phyloP scores from a whole-genome alignment of 2,329 filamentous ascomycete species.

The Pseudonectria buxi region DNA sequence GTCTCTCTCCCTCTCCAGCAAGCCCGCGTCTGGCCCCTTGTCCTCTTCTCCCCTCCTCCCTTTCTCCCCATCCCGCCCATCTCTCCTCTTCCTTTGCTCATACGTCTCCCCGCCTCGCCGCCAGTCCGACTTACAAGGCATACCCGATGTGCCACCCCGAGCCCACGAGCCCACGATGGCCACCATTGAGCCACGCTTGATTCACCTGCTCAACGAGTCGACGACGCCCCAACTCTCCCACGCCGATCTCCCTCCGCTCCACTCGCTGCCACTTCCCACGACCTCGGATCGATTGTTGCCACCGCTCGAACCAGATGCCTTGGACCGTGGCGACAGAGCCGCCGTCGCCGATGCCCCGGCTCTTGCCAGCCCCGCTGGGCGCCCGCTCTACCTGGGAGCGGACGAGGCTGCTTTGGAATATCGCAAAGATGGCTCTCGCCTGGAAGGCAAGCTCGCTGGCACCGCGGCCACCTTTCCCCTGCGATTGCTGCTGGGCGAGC shows the following conservation, averaged over 20 bases:
- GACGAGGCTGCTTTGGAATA: slow-evolving; percentile 16
- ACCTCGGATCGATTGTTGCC: slow-evolving; percentile 41
- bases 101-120: slow-evolving; percentile 3
- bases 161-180: slow-evolving; percentile 43
- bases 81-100: slow-evolving; percentile 2
- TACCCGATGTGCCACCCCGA: slow-evolving; percentile 22
- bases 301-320: slow-evolving; percentile 45
- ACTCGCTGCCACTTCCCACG: slow-evolving; percentile 38
- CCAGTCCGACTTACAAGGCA: slow-evolving; percentile 12
- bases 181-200: slow-evolving; percentile 61
- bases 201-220: slow-evolving; percentile 56
- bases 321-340: slow-evolving; percentile 33
- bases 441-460: slow-evolving; percentile 19
- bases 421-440: slow-evolving; percentile 15
- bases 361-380: slow-evolving; percentile 7
- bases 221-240: slow-evolving; percentile 41
- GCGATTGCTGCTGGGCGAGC: slow-evolving; percentile 35
- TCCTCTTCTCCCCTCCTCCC: slow-evolving; percentile 6
- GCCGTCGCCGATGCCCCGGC: slow-evolving; percentile 10
- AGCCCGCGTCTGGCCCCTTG: slow-evolving; percentile 1
- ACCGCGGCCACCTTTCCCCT: slow-evolving; percentile 28
- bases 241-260: slow-evolving; percentile 49
- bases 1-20: slow-evolving; percentile 6
- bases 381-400: slow-evolving; percentile 10
- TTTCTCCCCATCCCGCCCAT: slow-evolving; percentile 5